Evolutionary conservation across 768 basidiomycete species (phyloP).

Genomic region (Mycena sanguinolenta): DNA sequence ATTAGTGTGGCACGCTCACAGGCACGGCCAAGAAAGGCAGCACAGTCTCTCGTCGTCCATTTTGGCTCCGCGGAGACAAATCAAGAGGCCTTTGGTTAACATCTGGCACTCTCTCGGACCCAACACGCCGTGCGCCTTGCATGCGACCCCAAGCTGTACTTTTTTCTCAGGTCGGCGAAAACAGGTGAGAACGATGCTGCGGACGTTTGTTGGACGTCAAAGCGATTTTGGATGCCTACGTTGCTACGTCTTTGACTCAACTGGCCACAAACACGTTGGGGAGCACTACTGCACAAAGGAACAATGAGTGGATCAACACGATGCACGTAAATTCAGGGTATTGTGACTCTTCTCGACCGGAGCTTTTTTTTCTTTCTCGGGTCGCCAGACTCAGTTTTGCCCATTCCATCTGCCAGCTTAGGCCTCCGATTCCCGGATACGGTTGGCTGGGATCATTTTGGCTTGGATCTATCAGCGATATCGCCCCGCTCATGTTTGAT

Average conservation of each 20-base stretch:
- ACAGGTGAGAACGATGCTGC: conserved; percentile 12
- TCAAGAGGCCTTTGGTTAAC: conserved; percentile 13
- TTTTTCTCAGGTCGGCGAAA: conserved; percentile 29
- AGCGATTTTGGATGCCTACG: conserved; percentile 11
- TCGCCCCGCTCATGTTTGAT: conserved; percentile 1
- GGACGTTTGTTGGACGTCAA: conserved; percentile 15
- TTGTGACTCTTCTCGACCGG: conserved; percentile 15
- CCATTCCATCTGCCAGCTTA: conserved; percentile 24
- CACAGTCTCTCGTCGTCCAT: conserved; percentile 2
- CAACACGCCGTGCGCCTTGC: conserved; percentile 25
- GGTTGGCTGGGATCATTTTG: neutral
- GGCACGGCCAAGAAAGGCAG: conserved; percentile 13
- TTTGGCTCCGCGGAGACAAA: conserved; percentile 10
- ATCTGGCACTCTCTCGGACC: conserved; percentile 23
- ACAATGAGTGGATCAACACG: conserved; percentile 28
- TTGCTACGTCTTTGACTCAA: conserved; percentile 15
- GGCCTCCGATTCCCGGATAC: conserved; percentile 22
- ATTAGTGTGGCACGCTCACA: neutral
- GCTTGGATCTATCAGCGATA: conserved; percentile 1
- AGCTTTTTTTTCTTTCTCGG: conserved; percentile 23
- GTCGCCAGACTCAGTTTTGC: neutral
- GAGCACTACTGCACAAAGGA: conserved; percentile 2
- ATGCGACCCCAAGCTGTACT: conserved; percentile 11
- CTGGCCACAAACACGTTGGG: conserved; percentile 30
- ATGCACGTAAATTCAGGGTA: conserved; percentile 19